Base-by-base conservation (phyloP, 23 red algal genomes). In the Gracilaria caudata region DNA sequence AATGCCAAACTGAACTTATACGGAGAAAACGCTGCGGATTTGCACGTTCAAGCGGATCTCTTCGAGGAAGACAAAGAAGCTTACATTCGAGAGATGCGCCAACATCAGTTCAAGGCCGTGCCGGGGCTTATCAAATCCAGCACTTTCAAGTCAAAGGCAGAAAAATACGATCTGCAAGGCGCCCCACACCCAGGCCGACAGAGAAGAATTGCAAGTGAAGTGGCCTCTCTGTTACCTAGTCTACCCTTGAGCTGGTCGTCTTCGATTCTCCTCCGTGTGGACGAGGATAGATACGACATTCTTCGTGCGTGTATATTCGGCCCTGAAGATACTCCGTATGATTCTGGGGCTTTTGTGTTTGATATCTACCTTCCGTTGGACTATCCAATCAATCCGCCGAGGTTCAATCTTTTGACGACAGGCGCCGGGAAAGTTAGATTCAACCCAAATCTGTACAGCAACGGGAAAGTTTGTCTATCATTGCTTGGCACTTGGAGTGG, bases 391-490 rank as follows among this genome's bases (percentile, higher is more conserved):
- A 80, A 64, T 2, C 93, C 93, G 23, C 93, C 93, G 11, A 82
- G 83, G 59, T 87, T 88, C 51, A 29, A 37, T 33, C 55, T 95
- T 29, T 49, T 87, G 20, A 87, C 93, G 25, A 86, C 81, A 12
- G 93, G 93, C 12, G 64, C 65, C 11, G 90, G 90, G 6, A 45
- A 55, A 37, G 81, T 86, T n/a, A 77, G 93, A 51, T 90, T 95
- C 45, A 95, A 95, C 65, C 93, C 93, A 49, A 95, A 95, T 80
- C 51, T 95, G 78, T 95, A 95, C 79, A 81, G 55, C 76, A 74
- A 83, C 46, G 93, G 93, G 28, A 88, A 88, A 61, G 93, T 95
- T 1, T 95, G 93, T 37, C 70, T 95, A 16, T 87, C 81, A 37
- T 71, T 95, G 70, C 45, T 95, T 21, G 85, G 85, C 11, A 95